Percentiles rank a stretch among this genome's conserved stretches.
phyloP scores from a whole-genome alignment of 1,284 basidiomycete genomes.

The Taiwanofungus camphoratus region DNA sequence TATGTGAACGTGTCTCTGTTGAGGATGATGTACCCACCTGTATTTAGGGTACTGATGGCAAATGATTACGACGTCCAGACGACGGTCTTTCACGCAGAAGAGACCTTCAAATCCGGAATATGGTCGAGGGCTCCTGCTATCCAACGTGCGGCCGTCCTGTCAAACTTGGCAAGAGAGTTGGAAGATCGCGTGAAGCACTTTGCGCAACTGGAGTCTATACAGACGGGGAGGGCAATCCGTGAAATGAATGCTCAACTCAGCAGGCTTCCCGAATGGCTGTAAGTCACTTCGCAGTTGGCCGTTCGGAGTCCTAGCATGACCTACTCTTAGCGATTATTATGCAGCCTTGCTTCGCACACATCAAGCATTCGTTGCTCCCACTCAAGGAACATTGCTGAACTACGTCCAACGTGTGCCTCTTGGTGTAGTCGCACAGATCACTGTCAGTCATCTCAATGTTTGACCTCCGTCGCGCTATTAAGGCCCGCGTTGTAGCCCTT shows the following conservation, averaged over 20 bases:
- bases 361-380: conserved; percentile 67
- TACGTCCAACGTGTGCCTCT: conserved; percentile 74
- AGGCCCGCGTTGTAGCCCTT: conserved; percentile 51
- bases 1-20: conserved; percentile 31
- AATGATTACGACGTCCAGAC: conserved; percentile 42
- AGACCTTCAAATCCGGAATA: conserved; percentile 53
- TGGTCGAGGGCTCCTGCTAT: conserved; percentile 62
- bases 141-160: conserved; percentile 59
- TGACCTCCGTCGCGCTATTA: neutral
- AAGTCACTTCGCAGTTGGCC: conserved; percentile 24
- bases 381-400: conserved; percentile 72
- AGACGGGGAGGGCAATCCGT: conserved; percentile 70
- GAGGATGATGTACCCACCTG: neutral
- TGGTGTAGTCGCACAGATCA: conserved; percentile 81
- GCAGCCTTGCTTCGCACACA: conserved; percentile 66
- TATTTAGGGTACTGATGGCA: conserved; percentile 35
- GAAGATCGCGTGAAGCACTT: conserved; percentile 51
- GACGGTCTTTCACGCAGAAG: conserved; percentile 51
- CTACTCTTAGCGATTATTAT: conserved; percentile 58
- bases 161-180: conserved; percentile 56
- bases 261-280: conserved; percentile 80
- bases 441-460: conserved; percentile 34
- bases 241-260: conserved; percentile 75
- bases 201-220: conserved; percentile 63
- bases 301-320: conserved; percentile 7